Evolutionary conservation across 2,329 filamentous ascomycete genomes (phyloP).

Genomic region (Pyrenochaeta sp.): DNA sequence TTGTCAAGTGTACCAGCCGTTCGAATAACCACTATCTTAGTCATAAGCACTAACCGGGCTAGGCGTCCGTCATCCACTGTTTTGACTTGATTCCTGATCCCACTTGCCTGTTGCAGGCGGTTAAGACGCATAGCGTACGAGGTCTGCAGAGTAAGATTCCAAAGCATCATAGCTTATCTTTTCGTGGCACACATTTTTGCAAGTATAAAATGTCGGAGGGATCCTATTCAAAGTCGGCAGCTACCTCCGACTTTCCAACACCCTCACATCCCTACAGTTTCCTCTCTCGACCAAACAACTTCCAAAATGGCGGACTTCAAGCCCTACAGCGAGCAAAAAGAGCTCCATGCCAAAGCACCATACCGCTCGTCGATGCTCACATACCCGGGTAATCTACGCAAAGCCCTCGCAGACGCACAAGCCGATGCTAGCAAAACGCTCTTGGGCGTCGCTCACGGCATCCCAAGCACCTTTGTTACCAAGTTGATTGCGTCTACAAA

Average conservation of each 20-base stretch:
- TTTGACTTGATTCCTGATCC: not conserved
- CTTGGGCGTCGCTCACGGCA: slow-evolving; percentile 37
- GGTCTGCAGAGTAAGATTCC: not conserved
- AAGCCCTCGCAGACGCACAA: slow-evolving; percentile 32
- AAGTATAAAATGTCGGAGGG: not conserved
- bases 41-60: slow-evolving; percentile 5
- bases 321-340: slow-evolving; percentile 33
- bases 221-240: not conserved
- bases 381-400: slow-evolving; percentile 29
- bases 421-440: slow-evolving; percentile 33
- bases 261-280: not conserved
- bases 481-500: slow-evolving; percentile 37
- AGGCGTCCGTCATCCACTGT: slow-evolving; percentile 3
- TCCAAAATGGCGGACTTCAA: slow-evolving; percentile 25
- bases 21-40: not conserved
- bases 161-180: not conserved
- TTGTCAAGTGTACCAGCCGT: not conserved
- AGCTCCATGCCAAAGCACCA: slow-evolving; percentile 31
- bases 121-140: not conserved
- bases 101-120: not conserved
- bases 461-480: slow-evolving; percentile 36
- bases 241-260: not conserved
- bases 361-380: slow-evolving; percentile 34
- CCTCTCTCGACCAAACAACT: not conserved
- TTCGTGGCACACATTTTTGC: not conserved